These are phyloP conservation scores for Nothophytophthora sp. DNA, from an alignment of 352 stramenopile genomes.

Conservation along the genomic window DNA sequence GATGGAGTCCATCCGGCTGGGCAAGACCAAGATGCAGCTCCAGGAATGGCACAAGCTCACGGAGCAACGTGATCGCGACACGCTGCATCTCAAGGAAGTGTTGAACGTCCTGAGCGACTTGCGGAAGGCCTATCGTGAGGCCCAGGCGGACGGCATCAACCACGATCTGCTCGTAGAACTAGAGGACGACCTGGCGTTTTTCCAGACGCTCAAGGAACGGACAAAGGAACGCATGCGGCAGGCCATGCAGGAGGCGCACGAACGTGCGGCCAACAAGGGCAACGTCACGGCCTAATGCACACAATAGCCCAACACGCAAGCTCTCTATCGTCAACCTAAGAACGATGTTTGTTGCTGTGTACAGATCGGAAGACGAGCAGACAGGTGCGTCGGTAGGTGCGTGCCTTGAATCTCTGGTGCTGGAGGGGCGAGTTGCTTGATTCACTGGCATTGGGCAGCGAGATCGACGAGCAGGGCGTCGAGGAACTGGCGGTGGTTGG, in stretches of 20 bases:
- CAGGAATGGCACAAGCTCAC: conserved; percentile 49
- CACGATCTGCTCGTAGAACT: conserved; percentile 64
- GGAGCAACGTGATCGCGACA: conserved; percentile 71
- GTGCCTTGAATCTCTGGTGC: too few species aligned
- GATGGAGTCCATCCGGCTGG: conserved; percentile 76
- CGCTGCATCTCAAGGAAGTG: conserved; percentile 62
- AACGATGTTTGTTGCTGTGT: too few species aligned
- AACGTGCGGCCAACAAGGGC: conserved; percentile 22
- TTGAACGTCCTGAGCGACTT: conserved; percentile 48
- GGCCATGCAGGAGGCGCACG: conserved; percentile 49
- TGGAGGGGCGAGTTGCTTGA: too few species aligned
- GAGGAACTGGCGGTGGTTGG: too few species aligned
- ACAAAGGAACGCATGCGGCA: conserved; percentile 71
- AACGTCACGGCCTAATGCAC: conserved; percentile 37
- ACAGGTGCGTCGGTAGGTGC: too few species aligned
- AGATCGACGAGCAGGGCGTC: too few species aligned
- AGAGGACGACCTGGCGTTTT: conserved; percentile 77
- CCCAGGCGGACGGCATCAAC: conserved; percentile 43
- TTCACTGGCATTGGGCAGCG: too few species aligned
- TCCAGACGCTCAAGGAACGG: conserved; percentile 62
- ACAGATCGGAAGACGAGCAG: too few species aligned
- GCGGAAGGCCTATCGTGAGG: conserved; percentile 53
- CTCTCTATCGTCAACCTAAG: too few species aligned
- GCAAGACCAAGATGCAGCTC: conserved; percentile 68
- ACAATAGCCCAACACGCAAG: too few species aligned